Evolutionary conservation across 768 basidiomycete species (phyloP).

Genomic region (Cytidiella melzeri): DNA sequence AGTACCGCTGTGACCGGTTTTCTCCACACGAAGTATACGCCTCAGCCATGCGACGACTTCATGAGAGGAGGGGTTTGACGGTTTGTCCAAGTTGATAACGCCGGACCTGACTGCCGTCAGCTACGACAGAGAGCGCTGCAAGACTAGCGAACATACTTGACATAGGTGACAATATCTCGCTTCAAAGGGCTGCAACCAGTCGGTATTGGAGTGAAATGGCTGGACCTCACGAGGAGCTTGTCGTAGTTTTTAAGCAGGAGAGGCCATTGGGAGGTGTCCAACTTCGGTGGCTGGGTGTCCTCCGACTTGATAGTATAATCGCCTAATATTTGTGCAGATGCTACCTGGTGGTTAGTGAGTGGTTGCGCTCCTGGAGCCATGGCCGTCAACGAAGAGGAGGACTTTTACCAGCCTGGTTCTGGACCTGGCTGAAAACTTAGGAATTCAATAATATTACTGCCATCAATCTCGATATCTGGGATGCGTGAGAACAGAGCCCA

Average conservation of each 20-base stretch:
- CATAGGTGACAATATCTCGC: conserved; percentile 85
- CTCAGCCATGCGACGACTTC: conserved; percentile 99
- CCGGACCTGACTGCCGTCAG: conserved; percentile 60
- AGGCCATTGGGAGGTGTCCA: conserved; percentile 98
- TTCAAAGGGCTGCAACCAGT: conserved; percentile 91
- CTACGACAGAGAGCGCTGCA: not conserved
- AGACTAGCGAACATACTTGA: conserved; percentile 53
- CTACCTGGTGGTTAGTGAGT: conserved; percentile 62
- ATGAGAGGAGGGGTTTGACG: conserved; percentile 97
- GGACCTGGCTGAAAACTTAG: too few species aligned
- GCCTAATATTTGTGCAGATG: conserved; percentile 64
- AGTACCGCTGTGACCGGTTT: conserved; percentile 98
- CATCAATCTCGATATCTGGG: too few species aligned
- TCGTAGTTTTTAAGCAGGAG: conserved; percentile 98
- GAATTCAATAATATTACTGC: too few species aligned
- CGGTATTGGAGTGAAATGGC: conserved; percentile 98
- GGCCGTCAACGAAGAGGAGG: conserved; percentile 3
- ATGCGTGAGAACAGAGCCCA: not conserved
- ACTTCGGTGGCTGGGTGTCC: conserved; percentile 50
- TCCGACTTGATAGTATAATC: conserved; percentile 84
- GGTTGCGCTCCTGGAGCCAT: conserved; percentile 38
- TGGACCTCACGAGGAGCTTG: conserved; percentile 88
- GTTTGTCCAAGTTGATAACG: conserved; percentile 99
- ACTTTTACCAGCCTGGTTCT: not conserved
- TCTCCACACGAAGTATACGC: conserved; percentile 94